Evolutionary conservation across 805 yeast genomes (phyloP).

Genomic region (Saccharomycopsis amapae): DNA sequence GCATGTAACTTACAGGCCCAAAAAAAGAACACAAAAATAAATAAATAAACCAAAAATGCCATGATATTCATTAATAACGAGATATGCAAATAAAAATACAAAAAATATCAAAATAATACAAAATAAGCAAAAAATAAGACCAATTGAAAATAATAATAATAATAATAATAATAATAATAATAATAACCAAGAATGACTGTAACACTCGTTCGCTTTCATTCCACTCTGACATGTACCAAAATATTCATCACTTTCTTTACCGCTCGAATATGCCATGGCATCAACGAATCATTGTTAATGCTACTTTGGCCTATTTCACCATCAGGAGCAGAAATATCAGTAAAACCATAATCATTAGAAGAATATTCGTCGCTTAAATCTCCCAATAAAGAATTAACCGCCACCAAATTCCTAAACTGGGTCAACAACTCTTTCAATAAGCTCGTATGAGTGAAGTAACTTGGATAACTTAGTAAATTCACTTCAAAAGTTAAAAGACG

Average conservation of each 20-base stretch:
- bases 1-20: no score
- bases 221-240: constrained; percentile 50
- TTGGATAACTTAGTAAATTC: constrained; percentile 66
- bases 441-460: constrained; percentile 48
- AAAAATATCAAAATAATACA: neutral
- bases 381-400: constrained; percentile 29
- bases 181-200: no score
- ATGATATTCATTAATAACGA: no score
- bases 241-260: constrained; percentile 55
- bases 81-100: no score
- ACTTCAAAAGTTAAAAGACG: constrained; percentile 45
- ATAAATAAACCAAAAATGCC: no score
- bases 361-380: constrained; percentile 23
- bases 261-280: constrained; percentile 71
- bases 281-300: constrained; percentile 29
- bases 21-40: no score
- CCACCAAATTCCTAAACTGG: constrained; percentile 55
- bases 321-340: neutral
- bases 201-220: constrained; percentile 4
- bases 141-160: neutral
- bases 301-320: constrained; percentile 4
- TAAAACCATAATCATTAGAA: constrained; percentile 4
- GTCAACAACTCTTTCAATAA: constrained; percentile 48
- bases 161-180: no score
- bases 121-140: no score